Base-by-base conservation (phyloP, 306 rosid species). In the Vicia villosa region DNA sequence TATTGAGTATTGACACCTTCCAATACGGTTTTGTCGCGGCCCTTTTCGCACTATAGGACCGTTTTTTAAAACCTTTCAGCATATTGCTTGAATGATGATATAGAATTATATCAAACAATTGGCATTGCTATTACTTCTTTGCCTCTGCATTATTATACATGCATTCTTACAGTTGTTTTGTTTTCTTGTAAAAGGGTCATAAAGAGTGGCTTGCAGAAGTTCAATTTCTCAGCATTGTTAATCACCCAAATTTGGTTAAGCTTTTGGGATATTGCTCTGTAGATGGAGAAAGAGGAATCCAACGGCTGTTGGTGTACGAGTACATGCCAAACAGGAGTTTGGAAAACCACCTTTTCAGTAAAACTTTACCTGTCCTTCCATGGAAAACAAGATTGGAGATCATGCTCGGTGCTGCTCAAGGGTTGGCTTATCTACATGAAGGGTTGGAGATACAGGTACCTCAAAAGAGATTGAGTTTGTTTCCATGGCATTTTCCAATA, bases 151-250 rank as follows among this genome's bases (percentile, higher is more conserved):
- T 65, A 43, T 59, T 65, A 32, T 26, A 43, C 10, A 37, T 60
- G n/a, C 20, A 38, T 42, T 46, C 74, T 72, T 50, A 75, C 57
- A 63, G 60, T 69, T 67, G 24, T 37, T 60, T 62, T 70, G 5
- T 70, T 61, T 60, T 64, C 20, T 57, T 58, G 17, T 66, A 11
- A 26, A 32, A 95, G 99, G 99, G 99, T 77, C 99, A 95, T 80
- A 95, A 95, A 78, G 85, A 95, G 72, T 95, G 99, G 99, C 99
- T 95, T 12, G 97, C 99, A 22, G 99, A 95, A 80, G 95, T 95
- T 83, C 96, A 91, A 67, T 91, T 91, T 77, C 97, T 95, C 16
- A 81, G 99, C 68, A 87, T 95, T 56, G 91, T 95, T 2, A 79
- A 75, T 76, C 97, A 95, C 66, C 95, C 91, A 62, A 87, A 91